Conservation (phyloP, 140 eudicot genomes). For the Flaveria floridana region DNA sequence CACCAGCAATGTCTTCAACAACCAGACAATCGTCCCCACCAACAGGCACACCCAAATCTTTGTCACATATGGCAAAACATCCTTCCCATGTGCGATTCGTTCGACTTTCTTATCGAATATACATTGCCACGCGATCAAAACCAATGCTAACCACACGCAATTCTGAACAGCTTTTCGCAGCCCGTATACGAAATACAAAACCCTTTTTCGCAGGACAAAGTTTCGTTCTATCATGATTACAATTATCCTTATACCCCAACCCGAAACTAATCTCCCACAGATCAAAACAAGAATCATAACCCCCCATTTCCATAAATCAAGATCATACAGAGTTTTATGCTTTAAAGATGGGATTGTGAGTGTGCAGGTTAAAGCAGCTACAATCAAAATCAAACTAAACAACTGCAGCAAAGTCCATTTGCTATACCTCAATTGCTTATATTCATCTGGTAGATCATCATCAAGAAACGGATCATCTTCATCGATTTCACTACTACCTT, state of each 20-base stretch:
- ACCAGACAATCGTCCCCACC: slow-evolving; percentile 76
- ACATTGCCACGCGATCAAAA: slow-evolving; percentile 69
- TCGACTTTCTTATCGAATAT: slow-evolving; percentile 62
- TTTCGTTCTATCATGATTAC: slow-evolving; percentile 66
- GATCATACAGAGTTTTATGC: slow-evolving; percentile 24
- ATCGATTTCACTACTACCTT: slow-evolving; percentile 60
- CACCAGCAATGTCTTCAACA: slow-evolving; percentile 62
- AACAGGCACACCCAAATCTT: slow-evolving; percentile 75
- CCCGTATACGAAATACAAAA: slow-evolving; percentile 81
- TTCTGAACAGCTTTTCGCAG: slow-evolving; percentile 74
- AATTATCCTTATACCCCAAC: slow-evolving; percentile 62
- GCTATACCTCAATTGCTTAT: slow-evolving; percentile 58
- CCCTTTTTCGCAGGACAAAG: slow-evolving; percentile 65
- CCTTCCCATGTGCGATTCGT: slow-evolving; percentile 33
- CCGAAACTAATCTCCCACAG: slow-evolving; percentile 77
- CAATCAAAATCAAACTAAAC: slow-evolving; percentile 53
- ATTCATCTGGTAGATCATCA: slow-evolving; percentile 80
- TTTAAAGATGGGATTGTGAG: slow-evolving; percentile 41
- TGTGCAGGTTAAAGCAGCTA: slow-evolving; percentile 61
- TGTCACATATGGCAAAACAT: slow-evolving; percentile 61
- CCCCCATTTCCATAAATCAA: slow-evolving; percentile 78
- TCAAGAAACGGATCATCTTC: slow-evolving; percentile 85
- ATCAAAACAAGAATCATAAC: slow-evolving; percentile 68
- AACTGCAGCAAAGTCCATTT: slow-evolving; percentile 55
- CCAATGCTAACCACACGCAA: slow-evolving; percentile 69